phyloP scores from a whole-genome alignment of 2,329 filamentous ascomycete species.

The Aaosphaeria pasadenensis region DNA sequence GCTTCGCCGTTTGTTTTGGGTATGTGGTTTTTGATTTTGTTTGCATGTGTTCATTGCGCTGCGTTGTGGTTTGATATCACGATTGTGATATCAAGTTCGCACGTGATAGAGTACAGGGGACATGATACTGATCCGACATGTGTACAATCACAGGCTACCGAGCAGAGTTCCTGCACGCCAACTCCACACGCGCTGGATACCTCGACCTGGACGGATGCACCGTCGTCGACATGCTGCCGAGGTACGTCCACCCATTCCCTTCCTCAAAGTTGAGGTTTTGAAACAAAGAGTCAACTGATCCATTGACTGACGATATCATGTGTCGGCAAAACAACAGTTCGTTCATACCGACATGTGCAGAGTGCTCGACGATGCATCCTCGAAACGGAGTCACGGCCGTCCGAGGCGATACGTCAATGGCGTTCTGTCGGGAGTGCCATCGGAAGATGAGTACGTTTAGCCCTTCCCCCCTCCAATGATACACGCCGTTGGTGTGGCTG shows the following conservation, averaged over 20 bases:
- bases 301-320: too few relatives aligned
- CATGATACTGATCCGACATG: too few relatives aligned
- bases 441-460: constrained; percentile 62
- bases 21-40: constrained; percentile 11
- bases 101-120: too few relatives aligned
- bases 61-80: not conserved
- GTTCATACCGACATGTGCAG: constrained; percentile 74
- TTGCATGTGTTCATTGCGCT: not conserved
- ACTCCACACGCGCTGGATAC: constrained; percentile 74
- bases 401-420: constrained; percentile 68
- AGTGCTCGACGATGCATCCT: constrained; percentile 68
- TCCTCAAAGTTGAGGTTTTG: too few relatives aligned
- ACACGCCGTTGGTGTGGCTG: not conserved
- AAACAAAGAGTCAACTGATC: too few relatives aligned
- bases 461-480: not conserved
- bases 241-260: constrained; percentile 37
- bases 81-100: not conserved
- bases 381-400: constrained; percentile 66
- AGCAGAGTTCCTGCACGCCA: constrained; percentile 67
- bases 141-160: constrained; percentile 39
- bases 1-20: constrained; percentile 47
- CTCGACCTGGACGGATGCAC: constrained; percentile 73
- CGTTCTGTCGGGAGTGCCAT: constrained; percentile 78
- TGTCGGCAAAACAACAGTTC: constrained; percentile 49
- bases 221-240: constrained; percentile 71